Conservation (phyloP, 1,139 yeast genomes). For the Geotrichum klebahnii region DNA sequence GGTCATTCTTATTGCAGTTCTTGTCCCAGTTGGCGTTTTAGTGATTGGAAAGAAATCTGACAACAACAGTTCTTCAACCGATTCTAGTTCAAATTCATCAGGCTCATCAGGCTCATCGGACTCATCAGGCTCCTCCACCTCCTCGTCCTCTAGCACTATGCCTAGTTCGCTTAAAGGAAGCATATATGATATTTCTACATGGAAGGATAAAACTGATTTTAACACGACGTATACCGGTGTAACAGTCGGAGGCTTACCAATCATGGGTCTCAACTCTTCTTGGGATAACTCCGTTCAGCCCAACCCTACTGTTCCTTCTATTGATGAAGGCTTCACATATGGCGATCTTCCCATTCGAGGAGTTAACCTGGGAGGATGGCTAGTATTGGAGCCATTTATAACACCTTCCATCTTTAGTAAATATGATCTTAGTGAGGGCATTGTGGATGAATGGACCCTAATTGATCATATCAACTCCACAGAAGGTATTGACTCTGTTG, state of each 20-base stretch:
- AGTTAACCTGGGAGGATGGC: constrained; percentile 90
- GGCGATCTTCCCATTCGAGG: constrained; percentile 56
- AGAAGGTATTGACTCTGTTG: constrained; percentile 46
- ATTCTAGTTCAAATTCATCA: constrained; percentile 1
- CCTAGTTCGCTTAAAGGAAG: constrained; percentile 33
- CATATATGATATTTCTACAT: constrained; percentile 35
- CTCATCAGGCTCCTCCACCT: no score
- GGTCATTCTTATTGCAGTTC: constrained; percentile 31
- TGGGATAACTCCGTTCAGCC: constrained; percentile 35
- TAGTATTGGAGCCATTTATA: constrained; percentile 76
- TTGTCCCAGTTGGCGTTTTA: constrained; percentile 36
- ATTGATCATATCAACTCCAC: constrained; percentile 45
- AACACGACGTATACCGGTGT: constrained; percentile 39
- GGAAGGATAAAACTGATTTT: constrained; percentile 38
- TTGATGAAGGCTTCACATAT: constrained; percentile 44
- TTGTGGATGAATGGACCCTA: constrained; percentile 40
- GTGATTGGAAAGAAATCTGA: constrained; percentile 28
- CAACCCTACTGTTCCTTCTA: constrained; percentile 33
- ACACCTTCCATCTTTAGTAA: constrained; percentile 73
- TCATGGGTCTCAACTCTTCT: constrained; percentile 39
- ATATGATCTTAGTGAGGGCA: constrained; percentile 28
- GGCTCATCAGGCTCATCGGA: no score
- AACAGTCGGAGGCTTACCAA: constrained; percentile 39
- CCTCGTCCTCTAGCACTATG: constrained; percentile 16
- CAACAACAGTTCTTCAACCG: background rate